phyloP scores from a whole-genome alignment of 78 protist species.

The Bodo saltans region DNA sequence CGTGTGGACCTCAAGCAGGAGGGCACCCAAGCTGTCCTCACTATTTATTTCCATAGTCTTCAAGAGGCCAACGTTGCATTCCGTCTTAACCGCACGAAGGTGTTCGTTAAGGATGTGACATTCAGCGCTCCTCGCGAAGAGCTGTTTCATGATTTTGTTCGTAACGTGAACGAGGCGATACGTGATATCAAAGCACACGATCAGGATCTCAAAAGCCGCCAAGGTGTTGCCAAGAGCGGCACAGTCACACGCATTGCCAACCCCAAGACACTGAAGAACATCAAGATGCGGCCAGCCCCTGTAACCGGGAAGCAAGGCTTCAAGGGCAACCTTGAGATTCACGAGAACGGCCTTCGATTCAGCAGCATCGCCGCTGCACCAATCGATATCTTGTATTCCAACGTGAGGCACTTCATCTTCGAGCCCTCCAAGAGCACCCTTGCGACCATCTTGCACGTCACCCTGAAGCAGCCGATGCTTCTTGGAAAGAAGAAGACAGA shows the following conservation, averaged over 20 bases:
- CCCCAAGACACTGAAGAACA: not conserved
- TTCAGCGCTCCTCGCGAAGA: not conserved
- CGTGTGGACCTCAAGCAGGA: not conserved
- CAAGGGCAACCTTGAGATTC: not conserved
- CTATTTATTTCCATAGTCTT: not conserved
- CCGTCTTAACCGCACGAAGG: not conserved
- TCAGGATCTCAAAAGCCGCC: not conserved
- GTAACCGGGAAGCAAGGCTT: not conserved
- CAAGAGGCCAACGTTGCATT: not conserved
- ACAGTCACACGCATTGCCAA: not conserved
- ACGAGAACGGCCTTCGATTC: not conserved
- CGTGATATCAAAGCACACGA: not conserved
- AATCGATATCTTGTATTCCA: not conserved
- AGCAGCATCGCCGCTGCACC: not conserved
- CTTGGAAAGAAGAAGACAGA: not conserved
- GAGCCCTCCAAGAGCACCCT: not conserved
- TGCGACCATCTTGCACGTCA: not conserved
- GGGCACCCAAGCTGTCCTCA: not conserved
- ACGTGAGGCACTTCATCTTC: not conserved
- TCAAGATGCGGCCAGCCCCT: not conserved
- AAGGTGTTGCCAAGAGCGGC: not conserved
- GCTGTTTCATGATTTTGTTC: not conserved
- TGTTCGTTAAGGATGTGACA: not conserved
- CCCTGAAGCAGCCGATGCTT: not conserved
- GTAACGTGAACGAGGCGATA: not conserved